These are phyloP conservation scores for Spencermartinsiella ligniputridi DNA, from an alignment of 1,139 yeast species.

Conservation along the genomic window DNA sequence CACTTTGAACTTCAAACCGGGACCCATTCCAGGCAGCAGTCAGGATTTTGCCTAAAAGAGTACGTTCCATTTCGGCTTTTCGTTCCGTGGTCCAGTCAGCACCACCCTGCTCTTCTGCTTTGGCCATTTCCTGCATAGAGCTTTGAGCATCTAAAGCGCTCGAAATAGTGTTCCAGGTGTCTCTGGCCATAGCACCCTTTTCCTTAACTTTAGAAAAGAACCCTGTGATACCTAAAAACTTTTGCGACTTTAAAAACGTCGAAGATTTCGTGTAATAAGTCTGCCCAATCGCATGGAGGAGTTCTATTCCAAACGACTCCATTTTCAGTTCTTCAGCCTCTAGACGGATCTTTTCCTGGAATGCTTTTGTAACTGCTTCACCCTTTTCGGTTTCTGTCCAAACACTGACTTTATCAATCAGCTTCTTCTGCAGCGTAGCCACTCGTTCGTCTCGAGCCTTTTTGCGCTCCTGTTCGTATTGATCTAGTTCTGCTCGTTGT, in stretches of 20 bases:
- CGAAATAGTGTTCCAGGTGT: slow-evolving; percentile 78
- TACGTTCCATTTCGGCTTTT: slow-evolving; percentile 79
- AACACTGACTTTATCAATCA: slow-evolving; percentile 63
- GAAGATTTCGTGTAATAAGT: slow-evolving; percentile 67
- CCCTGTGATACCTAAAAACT: slow-evolving; percentile 78
- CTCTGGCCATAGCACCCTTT: slow-evolving; percentile 80
- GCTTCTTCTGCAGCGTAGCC: slow-evolving; percentile 56
- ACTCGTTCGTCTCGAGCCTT: slow-evolving; percentile 70
- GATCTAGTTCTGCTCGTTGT: slow-evolving; percentile 62
- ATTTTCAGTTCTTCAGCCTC: slow-evolving; percentile 87
- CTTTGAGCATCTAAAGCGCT: slow-evolving; percentile 84
- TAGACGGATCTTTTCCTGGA: slow-evolving; percentile 62
- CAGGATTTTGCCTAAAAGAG: slow-evolving; percentile 81
- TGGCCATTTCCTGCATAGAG: slow-evolving; percentile 70
- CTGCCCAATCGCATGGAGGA: slow-evolving; percentile 79
- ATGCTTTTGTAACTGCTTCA: slow-evolving; percentile 62
- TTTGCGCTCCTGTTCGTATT: slow-evolving; percentile 74
- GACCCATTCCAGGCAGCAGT: slow-evolving; percentile 98
- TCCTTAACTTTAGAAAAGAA: slow-evolving; percentile 81
- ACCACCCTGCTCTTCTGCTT: slow-evolving; percentile 45
- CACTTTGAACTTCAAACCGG: slow-evolving; percentile 82
- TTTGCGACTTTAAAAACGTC: slow-evolving; percentile 60
- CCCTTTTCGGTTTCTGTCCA: slow-evolving; percentile 82
- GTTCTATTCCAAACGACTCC: slow-evolving; percentile 92
- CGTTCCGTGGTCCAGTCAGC: slow-evolving; percentile 73